Evolutionary conservation across 164 flowering plant genomes (phyloP), one percentile per base, ranked within the genome.

Genomic region (Vitis cinerea): DNA sequence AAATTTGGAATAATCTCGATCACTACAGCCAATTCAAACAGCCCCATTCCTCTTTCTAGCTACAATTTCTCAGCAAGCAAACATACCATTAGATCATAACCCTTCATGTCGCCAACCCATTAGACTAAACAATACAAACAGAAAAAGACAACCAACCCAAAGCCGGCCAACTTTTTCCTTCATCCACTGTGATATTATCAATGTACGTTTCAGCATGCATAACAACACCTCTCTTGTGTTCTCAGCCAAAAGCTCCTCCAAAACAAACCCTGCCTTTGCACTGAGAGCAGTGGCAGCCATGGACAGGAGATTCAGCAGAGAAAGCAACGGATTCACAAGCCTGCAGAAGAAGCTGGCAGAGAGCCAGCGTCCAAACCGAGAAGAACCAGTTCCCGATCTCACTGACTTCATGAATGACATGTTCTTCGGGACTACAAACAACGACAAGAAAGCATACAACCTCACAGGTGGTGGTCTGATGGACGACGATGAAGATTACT

Each of bases 351-450:
- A 73, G 55, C 55, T 76, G 19, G 70, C 47, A 0, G 75, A 73
- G 62, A 77, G 47, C 6, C 51, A 62, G 60, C 63, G 66, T 16
- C 64, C 64, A 12, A 57, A 49, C 30, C 71, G 27, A 48, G 54
- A 72, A 3, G 71, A 77, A 31, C 76, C 71, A 0, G 83, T 58
- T 5, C 87, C 90, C 0, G 92, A 90, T 79, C 74, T 90, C 31
- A 81, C 92, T 0, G 92, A 85, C 64, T 81, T 90, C 78, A 86
- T 90, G 88, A 83, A 86, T 70, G 90, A 86, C 63, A 82, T 86
- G 90, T 88, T 90, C 71, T 85, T 83, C 48, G 94, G 94, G 44
- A 72, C 70, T 4, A 68, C 50, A 1, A 66, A 59, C 2, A 52
- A 19, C 10, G 81, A 77, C 2, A 73, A 52, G 52, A 75, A 71